Evolutionary conservation across 768 basidiomycete species (phyloP).

Genomic region (Lentinus tigrinus): DNA sequence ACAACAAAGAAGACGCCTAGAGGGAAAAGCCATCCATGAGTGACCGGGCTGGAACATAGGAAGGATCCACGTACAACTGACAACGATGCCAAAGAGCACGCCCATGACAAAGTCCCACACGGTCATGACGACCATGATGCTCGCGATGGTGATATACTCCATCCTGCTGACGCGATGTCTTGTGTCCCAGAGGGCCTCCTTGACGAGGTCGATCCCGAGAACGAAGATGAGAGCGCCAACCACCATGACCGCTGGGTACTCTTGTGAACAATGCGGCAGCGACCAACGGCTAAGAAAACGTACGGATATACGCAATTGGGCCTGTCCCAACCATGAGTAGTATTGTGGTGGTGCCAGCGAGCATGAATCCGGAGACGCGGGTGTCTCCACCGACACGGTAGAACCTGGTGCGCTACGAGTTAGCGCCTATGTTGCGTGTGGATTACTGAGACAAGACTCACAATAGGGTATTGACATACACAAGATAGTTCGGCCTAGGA

Average conservation of each 20-base stretch:
- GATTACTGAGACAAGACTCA: constrained; percentile 28
- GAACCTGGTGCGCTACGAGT: constrained; percentile 47
- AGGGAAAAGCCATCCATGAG: not conserved
- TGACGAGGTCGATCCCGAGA: constrained; percentile 89
- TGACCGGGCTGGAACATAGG: not conserved
- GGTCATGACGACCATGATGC: constrained; percentile 92
- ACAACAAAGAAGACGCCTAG: constrained; percentile 95
- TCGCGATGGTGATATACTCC: constrained; percentile 81
- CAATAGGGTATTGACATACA: constrained; percentile 86
- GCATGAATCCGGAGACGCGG: constrained; percentile 79
- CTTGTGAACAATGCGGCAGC: not conserved
- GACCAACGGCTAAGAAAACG: constrained; percentile 28
- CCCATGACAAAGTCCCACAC: constrained; percentile 93
- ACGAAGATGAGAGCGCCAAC: constrained; percentile 93
- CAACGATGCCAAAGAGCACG: constrained; percentile 87
- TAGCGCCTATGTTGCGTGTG: constrained; percentile 5
- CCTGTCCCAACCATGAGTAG: constrained; percentile 82
- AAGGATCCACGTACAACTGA: constrained; percentile 64
- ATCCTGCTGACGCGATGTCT: constrained; percentile 78
- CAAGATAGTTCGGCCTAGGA: constrained; percentile 76
- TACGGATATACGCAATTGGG: constrained; percentile 91
- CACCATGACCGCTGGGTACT: constrained; percentile 74
- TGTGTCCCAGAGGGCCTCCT: constrained; percentile 97
- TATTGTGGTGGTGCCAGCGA: constrained; percentile 69
- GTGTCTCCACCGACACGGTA: constrained; percentile 92